Conservation (phyloP, 371 early-diverging fungal genomes). For the Polyrhizophydium stewartii region DNA sequence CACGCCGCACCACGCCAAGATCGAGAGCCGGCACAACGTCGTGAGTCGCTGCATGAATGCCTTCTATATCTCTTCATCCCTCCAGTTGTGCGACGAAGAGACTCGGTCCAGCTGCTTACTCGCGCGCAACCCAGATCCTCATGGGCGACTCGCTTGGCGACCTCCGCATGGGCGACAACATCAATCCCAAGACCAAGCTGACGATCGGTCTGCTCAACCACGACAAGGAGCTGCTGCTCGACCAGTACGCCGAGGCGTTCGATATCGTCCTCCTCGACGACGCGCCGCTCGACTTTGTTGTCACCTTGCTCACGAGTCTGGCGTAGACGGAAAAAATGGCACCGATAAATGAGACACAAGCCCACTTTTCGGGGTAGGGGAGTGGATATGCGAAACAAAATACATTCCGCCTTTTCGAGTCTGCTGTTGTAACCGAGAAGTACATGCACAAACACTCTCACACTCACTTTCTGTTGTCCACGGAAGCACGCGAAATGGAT, state of each 20-base stretch:
- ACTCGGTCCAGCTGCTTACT: too few species aligned
- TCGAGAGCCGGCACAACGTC: slow-evolving; percentile 15
- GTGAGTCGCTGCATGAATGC: slow-evolving; percentile 3
- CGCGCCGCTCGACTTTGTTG: slow-evolving; percentile 4
- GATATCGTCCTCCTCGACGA: slow-evolving; percentile 70
- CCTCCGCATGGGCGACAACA: slow-evolving; percentile 64
- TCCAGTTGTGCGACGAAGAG: slow-evolving; percentile 2
- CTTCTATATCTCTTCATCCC: too few species aligned
- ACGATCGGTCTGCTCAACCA: slow-evolving; percentile 71
- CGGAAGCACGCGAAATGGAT: too few species aligned
- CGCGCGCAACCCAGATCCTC: slow-evolving; percentile 35
- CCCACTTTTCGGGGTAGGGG: neutral
- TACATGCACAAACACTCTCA: too few species aligned
- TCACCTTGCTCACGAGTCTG: neutral
- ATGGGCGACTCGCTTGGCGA: slow-evolving; percentile 75
- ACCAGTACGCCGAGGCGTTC: slow-evolving; percentile 53
- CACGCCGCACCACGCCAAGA: slow-evolving; percentile 16
- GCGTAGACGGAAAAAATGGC: too few species aligned
- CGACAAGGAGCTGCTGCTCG: slow-evolving; percentile 47
- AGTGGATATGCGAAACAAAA: neutral
- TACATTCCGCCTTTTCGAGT: neutral
- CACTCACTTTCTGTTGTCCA: too few species aligned
- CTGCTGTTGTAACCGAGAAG: neutral
- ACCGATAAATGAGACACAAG: too few species aligned
- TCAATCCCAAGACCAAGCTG: slow-evolving; percentile 51